These are phyloP conservation scores for Coniochaeta pulveracea DNA, from an alignment of 2,329 filamentous ascomycete species.

Conservation along the genomic window DNA sequence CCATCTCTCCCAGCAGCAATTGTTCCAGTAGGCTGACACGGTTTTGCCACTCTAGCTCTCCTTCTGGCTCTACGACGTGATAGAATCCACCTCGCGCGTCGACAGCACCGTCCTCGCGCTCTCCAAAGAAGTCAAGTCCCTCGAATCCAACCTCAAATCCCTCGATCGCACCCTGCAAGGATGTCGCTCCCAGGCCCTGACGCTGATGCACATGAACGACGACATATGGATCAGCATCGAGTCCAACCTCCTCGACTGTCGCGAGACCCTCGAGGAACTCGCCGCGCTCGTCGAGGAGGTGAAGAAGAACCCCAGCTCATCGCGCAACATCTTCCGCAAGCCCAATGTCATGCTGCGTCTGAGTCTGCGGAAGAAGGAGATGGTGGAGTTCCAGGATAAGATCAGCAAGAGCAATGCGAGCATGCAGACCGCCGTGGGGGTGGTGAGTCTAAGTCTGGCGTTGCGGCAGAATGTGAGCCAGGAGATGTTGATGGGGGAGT, in stretches of 20 bases:
- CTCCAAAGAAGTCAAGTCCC: slow-evolving; percentile 1
- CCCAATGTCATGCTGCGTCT: background rate
- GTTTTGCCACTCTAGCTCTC: background rate
- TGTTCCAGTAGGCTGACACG: background rate
- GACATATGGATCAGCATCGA: slow-evolving; percentile 3
- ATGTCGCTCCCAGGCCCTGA: slow-evolving; percentile 3
- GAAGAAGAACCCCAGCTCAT: background rate
- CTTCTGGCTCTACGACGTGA: slow-evolving; percentile 1
- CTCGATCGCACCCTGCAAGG: background rate
- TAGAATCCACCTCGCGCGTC: background rate
- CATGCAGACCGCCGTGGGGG: slow-evolving; percentile 2
- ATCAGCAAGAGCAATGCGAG: slow-evolving; percentile 2
- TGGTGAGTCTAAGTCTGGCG: background rate
- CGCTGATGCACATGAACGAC: slow-evolving; percentile 4
- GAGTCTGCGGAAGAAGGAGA: slow-evolving; percentile 2
- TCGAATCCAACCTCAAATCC: slow-evolving; percentile 3
- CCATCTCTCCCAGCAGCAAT: background rate
- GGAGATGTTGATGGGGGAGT: slow-evolving; percentile 1
- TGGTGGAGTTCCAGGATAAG: slow-evolving; percentile 2
- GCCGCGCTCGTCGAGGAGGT: slow-evolving; percentile 1
- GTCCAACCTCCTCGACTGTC: slow-evolving; percentile 1
- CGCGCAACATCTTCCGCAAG: slow-evolving; percentile 3
- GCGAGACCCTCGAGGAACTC: slow-evolving; percentile 1
- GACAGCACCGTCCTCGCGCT: background rate
- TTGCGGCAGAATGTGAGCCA: background rate